These are phyloP conservation scores for Spizellomyces punctatus DNA, from an alignment of 192 early-diverging fungal genomes.

Conservation along the genomic window DNA sequence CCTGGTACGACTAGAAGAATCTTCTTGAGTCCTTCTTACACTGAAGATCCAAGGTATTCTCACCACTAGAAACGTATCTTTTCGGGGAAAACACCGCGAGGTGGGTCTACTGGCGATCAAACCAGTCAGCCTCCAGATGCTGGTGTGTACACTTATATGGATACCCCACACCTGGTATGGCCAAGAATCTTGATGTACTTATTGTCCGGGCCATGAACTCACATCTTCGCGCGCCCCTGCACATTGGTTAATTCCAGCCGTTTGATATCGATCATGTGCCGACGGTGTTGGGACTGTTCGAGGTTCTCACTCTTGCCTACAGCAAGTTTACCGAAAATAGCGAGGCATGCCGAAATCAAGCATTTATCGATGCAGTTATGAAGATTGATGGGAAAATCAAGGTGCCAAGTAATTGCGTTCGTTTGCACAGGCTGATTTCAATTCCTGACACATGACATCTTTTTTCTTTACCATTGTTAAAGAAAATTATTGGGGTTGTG, in stretches of 20 bases:
- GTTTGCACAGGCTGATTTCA: background rate
- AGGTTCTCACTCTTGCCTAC: slow-evolving; percentile 44
- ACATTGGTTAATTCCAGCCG: slow-evolving; percentile 14
- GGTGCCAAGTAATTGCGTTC: slow-evolving; percentile 14
- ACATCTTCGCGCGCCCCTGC: background rate
- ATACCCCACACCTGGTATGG: slow-evolving; percentile 37
- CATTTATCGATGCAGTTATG: slow-evolving; percentile 32
- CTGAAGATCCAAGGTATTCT: background rate
- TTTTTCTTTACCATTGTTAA: background rate
- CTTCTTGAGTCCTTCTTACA: background rate
- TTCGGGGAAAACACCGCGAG: slow-evolving; percentile 10
- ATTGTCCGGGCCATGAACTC: background rate
- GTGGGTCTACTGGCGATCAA: background rate
- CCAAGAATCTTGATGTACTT: background rate
- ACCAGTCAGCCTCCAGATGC: background rate
- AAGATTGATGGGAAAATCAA: slow-evolving; percentile 42
- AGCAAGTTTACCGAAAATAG: slow-evolving; percentile 39
- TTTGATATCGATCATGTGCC: slow-evolving; percentile 44
- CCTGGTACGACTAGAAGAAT: slow-evolving; percentile 22
- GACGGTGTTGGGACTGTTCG: slow-evolving; percentile 40
- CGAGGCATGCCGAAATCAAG: slow-evolving; percentile 35
- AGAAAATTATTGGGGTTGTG: slow-evolving; percentile 25
- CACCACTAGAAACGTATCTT: slow-evolving; percentile 34
- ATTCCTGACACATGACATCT: background rate
- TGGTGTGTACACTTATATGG: slow-evolving; percentile 38